Base-by-base conservation (phyloP, 148 eudicot species). In the Mesembryanthemum crystallinum region DNA sequence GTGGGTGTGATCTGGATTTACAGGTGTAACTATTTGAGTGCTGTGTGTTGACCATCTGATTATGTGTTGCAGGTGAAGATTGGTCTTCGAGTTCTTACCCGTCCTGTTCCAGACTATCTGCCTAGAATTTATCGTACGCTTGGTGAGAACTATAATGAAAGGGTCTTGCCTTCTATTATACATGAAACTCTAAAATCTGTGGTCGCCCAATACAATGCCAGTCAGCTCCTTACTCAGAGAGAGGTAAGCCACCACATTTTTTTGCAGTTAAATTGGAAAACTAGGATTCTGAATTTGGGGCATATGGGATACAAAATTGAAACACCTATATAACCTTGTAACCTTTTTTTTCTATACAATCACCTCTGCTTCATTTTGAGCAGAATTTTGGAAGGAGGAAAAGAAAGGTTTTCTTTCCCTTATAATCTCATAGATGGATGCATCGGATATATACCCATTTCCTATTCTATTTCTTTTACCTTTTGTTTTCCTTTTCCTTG, bases 161-260 rank as follows among this genome's bases (percentile, higher is more conserved):
- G 96, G 80, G 97, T 94, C 42, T 74, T 94, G 77, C 98, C 98
- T 74, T 94, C 97, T 35, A 89, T 94, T 17, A 88, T 94, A 73
- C 92, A 94, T 73, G 98, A 94, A 82, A 92, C 97, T 71, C 73
- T 94, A 89, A 94, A 92, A 82, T 86, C 98, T 75, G 98, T 92
- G 67, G 97, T 94, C 81, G 98, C 98, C 27, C 98, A 90, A 61
- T 94, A 94, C 79, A 94, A 92, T 76, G 98, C 98, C 30, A 94
- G 98, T 84, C 96, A 94, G 85, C 92, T 94, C 24, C 87, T 94
- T 28, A 92, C 98, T 77, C 98, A 94, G 85, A 85, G 98, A 83
- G 98, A 94, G 97, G 98, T 92, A 78, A 49, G 76, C 33, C 73
- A n/a, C 64, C 74, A 30, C 25, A 4, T 43, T 67, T 24, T 55